Base-by-base conservation (phyloP, 306 rosid species). In the Astragalus glycyphyllos region DNA sequence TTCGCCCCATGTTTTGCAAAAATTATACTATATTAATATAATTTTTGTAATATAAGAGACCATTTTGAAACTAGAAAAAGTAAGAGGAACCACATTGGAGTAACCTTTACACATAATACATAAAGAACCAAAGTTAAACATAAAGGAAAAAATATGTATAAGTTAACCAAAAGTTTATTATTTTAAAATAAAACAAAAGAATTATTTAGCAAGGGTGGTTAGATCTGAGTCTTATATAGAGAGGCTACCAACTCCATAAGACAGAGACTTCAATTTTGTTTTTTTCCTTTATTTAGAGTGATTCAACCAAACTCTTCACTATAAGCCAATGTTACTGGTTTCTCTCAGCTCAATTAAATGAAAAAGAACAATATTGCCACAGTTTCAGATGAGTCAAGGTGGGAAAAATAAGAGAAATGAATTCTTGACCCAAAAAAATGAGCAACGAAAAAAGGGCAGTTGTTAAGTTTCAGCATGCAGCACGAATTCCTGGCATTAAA, bases 171-270 rank as follows among this genome's bases (percentile, higher is more conserved):
- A 35, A 35, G 4, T 3, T 48, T 6, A 29, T 58, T 47, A 58
- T 54, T 20, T 20, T 16, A 49, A 6, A 8, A 54, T 14, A 4
- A 8, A 56, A 32, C 1, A 38, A 37, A 23, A 49, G 11, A 10
- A 65, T 65, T 10, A 14, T 42, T 41, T 66, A 71, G 34, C 14
- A 34, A 4, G 17, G 65, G 68, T 73, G 41, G 76, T 70, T 79
- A 47, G 53, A 62, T 58, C 77, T 11, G 9, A 5, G 8, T 56
- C 40, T 70, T 50, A 63, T 26, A 40, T 13, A 34, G 10, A 62
- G 41, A 62, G 60, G 20, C 17, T 47, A 53, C 64, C 77, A 49
- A 62, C 81, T 70, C 14, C 16, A 31, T 31, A 44, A 26, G 32
- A 34, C 9, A 53, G 14, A 15, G 47, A 37, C 8, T 37, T 1